A percentile compares a stretch with the other conserved stretches of the same genome.
These are phyloP conservation scores for Limonium bicolor DNA, from an alignment of 148 eudicot genomes.

Conservation along the genomic window DNA sequence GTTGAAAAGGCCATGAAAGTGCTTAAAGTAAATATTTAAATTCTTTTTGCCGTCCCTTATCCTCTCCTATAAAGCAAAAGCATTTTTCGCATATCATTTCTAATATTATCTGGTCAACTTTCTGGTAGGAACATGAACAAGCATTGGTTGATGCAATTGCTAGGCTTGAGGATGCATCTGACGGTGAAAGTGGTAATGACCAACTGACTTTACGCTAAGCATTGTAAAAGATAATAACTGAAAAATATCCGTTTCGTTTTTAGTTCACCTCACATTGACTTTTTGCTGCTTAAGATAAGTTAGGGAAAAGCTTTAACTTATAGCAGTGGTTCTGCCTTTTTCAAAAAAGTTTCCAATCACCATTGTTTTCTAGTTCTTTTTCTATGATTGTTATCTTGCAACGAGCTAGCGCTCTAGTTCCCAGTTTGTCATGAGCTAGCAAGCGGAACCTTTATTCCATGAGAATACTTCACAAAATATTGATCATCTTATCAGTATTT, in stretches of 20 bases:
- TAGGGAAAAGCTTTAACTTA: too few relatives aligned
- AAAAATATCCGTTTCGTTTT: not conserved
- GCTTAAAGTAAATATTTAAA: conserved; percentile 29
- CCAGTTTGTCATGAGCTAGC: too few relatives aligned
- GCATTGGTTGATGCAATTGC: conserved; percentile 68
- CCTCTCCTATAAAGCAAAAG: not conserved
- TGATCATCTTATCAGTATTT: too few relatives aligned
- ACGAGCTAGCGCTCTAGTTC: too few relatives aligned
- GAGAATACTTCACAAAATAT: too few relatives aligned
- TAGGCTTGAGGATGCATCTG: conserved; percentile 67
- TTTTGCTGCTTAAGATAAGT: conserved; percentile 4
- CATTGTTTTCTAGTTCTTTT: too few relatives aligned
- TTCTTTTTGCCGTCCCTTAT: too few relatives aligned
- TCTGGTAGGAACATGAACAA: conserved; percentile 67
- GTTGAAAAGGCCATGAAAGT: conserved; percentile 78
- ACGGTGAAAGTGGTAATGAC: conserved; percentile 70
- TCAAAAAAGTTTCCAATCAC: too few relatives aligned
- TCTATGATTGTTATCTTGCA: too few relatives aligned
- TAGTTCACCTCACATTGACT: not conserved
- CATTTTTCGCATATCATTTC: not conserved
- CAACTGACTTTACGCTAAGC: conserved; percentile 22
- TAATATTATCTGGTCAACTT: not conserved
- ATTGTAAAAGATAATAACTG: conserved; percentile 10
- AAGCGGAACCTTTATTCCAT: too few relatives aligned
- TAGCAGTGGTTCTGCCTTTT: too few relatives aligned